phyloP scores from a whole-genome alignment of 352 stramenopile genomes.

The Peronospora belbahrii region DNA sequence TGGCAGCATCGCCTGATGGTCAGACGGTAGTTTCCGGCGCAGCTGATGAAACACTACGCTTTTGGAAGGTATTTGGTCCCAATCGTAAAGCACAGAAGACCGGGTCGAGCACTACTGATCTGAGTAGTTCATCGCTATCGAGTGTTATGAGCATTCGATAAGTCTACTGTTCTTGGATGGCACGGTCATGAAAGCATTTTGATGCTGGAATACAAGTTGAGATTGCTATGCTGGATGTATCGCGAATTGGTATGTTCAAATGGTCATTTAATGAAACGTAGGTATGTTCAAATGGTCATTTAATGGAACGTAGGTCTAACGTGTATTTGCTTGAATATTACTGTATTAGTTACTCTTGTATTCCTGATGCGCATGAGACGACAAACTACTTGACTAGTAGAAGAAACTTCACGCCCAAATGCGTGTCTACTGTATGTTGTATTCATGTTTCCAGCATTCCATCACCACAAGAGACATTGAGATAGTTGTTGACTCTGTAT shows the following conservation, averaged over 20 bases:
- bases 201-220: constrained; percentile 2
- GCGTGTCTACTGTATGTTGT: too few species aligned
- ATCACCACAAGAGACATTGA: too few species aligned
- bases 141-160: constrained; percentile 82
- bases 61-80: constrained; percentile 98
- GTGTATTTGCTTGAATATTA: background rate
- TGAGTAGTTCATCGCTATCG: constrained; percentile 61
- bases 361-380: constrained; percentile 7
- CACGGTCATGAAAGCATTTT: constrained; percentile 6
- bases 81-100: constrained; percentile 70
- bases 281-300: constrained; percentile 4
- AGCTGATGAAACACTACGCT: constrained; percentile 97
- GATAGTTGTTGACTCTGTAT: too few species aligned
- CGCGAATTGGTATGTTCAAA: constrained; percentile 2
- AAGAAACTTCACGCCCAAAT: too few species aligned
- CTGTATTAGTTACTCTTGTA: constrained; percentile 7
- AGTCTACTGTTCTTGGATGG: constrained; percentile 10
- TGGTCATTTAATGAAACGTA: too few species aligned
- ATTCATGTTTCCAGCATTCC: too few species aligned
- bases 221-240: background rate
- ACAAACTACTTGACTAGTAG: constrained; percentile 16
- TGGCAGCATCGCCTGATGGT: constrained; percentile 95
- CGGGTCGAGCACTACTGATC: constrained; percentile 38
- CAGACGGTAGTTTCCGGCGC: constrained; percentile 95
- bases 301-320: constrained; percentile 6